Evolutionary conservation across 805 yeast genomes (phyloP).

Genomic region (Schwanniomyces polymorphus): DNA sequence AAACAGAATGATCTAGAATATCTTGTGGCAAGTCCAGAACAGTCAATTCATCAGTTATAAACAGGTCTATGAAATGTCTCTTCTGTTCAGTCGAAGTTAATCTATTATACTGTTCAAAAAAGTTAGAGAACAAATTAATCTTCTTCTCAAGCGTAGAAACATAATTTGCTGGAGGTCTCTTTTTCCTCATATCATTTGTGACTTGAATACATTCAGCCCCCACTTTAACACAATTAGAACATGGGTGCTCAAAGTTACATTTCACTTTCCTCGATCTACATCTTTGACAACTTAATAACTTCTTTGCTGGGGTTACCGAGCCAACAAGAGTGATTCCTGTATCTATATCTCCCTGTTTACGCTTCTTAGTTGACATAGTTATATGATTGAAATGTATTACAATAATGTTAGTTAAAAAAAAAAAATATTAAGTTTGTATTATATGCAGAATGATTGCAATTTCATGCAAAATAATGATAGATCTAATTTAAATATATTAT

Average conservation of each 20-base stretch:
- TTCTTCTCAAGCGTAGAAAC: constrained; percentile 45
- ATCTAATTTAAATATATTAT: constrained; percentile 31
- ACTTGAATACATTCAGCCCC: constrained; percentile 47
- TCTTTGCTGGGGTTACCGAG: constrained; percentile 4
- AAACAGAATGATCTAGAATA: not conserved
- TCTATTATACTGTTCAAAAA: constrained; percentile 24
- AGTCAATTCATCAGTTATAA: constrained; percentile 14
- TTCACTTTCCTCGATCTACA: constrained; percentile 46
- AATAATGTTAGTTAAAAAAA: too few relatives aligned
- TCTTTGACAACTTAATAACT: constrained; percentile 35
- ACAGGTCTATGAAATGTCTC: constrained; percentile 16
- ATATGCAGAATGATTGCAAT: too few relatives aligned
- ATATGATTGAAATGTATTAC: too few relatives aligned
- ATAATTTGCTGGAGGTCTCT: constrained; percentile 49
- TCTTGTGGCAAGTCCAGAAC: not conserved
- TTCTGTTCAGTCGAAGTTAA: constrained; percentile 18
- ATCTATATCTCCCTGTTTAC: constrained; percentile 1
- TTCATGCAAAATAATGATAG: too few relatives aligned
- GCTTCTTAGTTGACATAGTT: constrained; percentile 4
- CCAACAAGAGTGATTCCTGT: not conserved
- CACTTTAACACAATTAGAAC: constrained; percentile 45
- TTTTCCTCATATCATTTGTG: constrained; percentile 50
- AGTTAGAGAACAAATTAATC: constrained; percentile 20
- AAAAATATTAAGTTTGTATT: not conserved
- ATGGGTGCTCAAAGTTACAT: constrained; percentile 51